A percentile compares a stretch with the other conserved stretches of the same genome.
These are phyloP conservation scores for Phanerodontia chrysosporium DNA, from an alignment of 768 basidiomycete species.

Conservation along the genomic window DNA sequence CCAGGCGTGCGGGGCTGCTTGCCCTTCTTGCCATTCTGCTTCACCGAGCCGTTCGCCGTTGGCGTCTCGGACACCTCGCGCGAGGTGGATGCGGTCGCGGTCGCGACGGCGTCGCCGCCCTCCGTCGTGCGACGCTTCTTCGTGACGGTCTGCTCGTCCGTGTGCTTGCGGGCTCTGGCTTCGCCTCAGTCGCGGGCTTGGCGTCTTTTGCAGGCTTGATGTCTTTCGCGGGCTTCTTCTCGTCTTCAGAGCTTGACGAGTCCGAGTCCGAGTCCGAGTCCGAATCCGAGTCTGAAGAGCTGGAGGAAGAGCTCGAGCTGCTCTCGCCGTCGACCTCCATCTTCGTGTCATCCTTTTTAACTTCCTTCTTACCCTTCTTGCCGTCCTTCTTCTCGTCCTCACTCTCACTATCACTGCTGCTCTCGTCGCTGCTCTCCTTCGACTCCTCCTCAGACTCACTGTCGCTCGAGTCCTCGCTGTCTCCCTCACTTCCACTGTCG, in stretches of 20 bases:
- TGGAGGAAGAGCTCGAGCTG: conserved; percentile 10
- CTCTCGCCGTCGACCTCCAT: neutral
- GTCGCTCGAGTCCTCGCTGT: conserved; percentile 11
- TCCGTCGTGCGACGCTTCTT: conserved; percentile 63
- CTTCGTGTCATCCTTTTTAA: neutral
- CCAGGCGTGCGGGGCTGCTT: conserved; percentile 38
- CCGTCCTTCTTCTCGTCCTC: conserved; percentile 2
- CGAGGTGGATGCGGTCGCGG: conserved; percentile 30
- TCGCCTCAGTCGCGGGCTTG: conserved; percentile 19
- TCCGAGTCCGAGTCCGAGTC: conserved; percentile 27
- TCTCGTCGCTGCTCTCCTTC: conserved; percentile 4
- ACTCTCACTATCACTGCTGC: conserved; percentile 6
- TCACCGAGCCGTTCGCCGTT: neutral
- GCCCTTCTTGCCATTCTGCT: conserved; percentile 16
- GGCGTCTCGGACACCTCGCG: conserved; percentile 9
- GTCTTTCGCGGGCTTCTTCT: no score
- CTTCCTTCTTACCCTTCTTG: neutral
- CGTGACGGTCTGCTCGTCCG: conserved; percentile 28
- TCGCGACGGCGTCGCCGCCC: conserved; percentile 45
- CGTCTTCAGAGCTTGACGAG: conserved; percentile 21
- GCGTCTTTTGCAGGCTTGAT: no score
- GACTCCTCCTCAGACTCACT: conserved; percentile 3
- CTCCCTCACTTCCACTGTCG: conserved; percentile 2
- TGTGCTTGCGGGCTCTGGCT: conserved; percentile 6
- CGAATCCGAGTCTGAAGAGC: conserved; percentile 23